phyloP scores from a whole-genome alignment of 257 asterid genomes.

The Orobanche coerulescens region DNA sequence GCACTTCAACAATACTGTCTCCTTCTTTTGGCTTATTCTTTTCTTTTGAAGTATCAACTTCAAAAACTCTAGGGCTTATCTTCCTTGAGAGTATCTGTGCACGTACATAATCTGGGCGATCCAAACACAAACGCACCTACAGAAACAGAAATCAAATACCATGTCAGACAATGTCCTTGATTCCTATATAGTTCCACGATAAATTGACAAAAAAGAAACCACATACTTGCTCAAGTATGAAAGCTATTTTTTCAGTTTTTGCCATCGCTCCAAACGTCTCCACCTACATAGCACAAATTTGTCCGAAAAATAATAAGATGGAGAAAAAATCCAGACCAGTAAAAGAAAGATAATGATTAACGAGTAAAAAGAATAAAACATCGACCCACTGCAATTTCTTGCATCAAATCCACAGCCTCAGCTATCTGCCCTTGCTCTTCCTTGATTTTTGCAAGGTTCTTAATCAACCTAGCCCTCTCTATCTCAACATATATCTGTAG shows the following conservation, averaged over 20 bases:
- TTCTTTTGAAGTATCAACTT: slow-evolving; percentile 75
- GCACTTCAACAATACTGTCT: slow-evolving; percentile 70
- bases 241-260: slow-evolving; percentile 93
- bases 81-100: slow-evolving; percentile 96
- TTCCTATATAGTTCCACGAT: slow-evolving; percentile 13
- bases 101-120: slow-evolving; percentile 88
- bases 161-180: slow-evolving; percentile 4
- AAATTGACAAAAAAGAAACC: slow-evolving; percentile 13
- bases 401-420: slow-evolving; percentile 98
- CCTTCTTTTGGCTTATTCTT: slow-evolving; percentile 90
- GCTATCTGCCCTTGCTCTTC: slow-evolving; percentile 85
- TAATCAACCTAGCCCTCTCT: slow-evolving; percentile 89
- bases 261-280: slow-evolving; percentile 99
- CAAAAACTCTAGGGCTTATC: slow-evolving; percentile 92
- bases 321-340: neutral
- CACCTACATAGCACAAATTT: slow-evolving; percentile 45
- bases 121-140: slow-evolving; percentile 92
- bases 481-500: slow-evolving; percentile 90
- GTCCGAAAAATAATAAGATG: slow-evolving; percentile 1
- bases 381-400: slow-evolving; percentile 89
- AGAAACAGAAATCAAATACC: slow-evolving; percentile 18
- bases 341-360: neutral
- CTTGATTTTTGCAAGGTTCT: slow-evolving; percentile 81
- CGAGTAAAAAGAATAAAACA: neutral
- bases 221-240: slow-evolving; percentile 90